Evolutionary conservation across 345 rosid genomes (phyloP), one percentile per base, ranked within the genome.

Genomic region (Lagerstroemia speciosa): DNA sequence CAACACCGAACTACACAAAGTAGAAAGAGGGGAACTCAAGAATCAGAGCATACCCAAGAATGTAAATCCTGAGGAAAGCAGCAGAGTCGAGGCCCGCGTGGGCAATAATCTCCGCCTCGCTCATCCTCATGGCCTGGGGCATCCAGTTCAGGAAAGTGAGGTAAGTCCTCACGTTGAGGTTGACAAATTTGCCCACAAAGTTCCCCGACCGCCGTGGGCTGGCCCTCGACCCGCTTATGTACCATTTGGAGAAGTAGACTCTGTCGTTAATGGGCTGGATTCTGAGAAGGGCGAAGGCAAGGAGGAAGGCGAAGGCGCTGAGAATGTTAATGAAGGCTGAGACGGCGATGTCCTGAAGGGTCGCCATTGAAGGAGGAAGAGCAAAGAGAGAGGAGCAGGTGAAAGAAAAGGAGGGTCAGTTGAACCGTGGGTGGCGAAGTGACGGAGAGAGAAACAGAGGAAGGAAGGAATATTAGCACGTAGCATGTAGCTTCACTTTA

Each of bases 61-160:
- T 81, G 80, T 91, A 91, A 69, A 91, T 88, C 76, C 99, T 85
- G 75, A 94, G 79, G 79, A 94, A 94, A 66, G 81, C 80, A 67
- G 99, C 99, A 74, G 99, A 94, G 69, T 94, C 99, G 43, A 94
- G 87, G 30, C 99, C 99, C 69, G 99, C 97, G 71, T 91, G 99
- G 67, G 67, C 80, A 38, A 91, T 82, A 70, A 94, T 88, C 78
- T 91, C 87, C 15, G 86, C 37, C 71, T 94, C 97, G 61, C 78
- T 77, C 93, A 91, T 91, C 78, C 71, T 88, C 88, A 91, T 30
- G 76, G 99, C 99, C 72, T 94, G 91, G 71, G 99, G 97, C 99
- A 94, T 94, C 99, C 99, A 94, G 80, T 85, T 94, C 32, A 94
- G 74, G 87, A 94, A 94, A 68, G 93, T 83, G 57, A 91, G 78